Evolutionary conservation across 345 rosid genomes (phyloP), one percentile per base, ranked within the genome.

Genomic region (Salix suchowensis): DNA sequence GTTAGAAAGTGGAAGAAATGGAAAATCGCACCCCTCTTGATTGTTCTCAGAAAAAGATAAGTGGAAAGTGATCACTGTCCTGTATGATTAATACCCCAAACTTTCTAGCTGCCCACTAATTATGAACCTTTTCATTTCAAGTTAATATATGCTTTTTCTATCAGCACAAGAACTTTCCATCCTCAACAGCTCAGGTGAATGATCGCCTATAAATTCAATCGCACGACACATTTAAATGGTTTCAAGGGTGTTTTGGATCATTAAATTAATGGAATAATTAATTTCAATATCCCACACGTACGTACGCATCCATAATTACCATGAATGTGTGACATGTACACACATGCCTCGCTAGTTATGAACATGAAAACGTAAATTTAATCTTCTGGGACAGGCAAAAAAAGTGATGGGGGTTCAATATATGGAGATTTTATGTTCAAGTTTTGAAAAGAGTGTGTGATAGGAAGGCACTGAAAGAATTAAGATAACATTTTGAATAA

Each of bases 1-100:
- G 4, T 79, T 26, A 71, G 65, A 74, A 70, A 74, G 70, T 46
- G 55, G 70, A 46, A 61, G 50, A 32, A 60, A 37, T 14, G 68
- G 62, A 39, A 68, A 60, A 28, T 67, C 46, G 74, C 36, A 60
- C 62, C 79, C 58, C 44, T 42, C 4, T 1, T 24, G 16, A 19
- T 37, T 74, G 69, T 64, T 64, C 48, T 32, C 2, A 44, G 36
- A 30, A 46, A 74, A 48, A 55, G 28, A 55, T 1, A 46, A 42
- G 61, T 60, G 58, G n/a, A 16, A 28, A 12, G 37, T n/a, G 42
- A 44, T 32, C 69, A 55, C 40, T 40, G 54, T 68, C 28, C 21
- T 60, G 2, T 1, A 1, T 44, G 42, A 50, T 70, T 30, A 3
- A 28, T 1, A 26, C 7, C n/a, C 60, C 23, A 70, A 48, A 2